These are phyloP conservation scores for Periconia macrospinosa DNA, from an alignment of 2,329 filamentous ascomycete genomes.

Conservation along the genomic window DNA sequence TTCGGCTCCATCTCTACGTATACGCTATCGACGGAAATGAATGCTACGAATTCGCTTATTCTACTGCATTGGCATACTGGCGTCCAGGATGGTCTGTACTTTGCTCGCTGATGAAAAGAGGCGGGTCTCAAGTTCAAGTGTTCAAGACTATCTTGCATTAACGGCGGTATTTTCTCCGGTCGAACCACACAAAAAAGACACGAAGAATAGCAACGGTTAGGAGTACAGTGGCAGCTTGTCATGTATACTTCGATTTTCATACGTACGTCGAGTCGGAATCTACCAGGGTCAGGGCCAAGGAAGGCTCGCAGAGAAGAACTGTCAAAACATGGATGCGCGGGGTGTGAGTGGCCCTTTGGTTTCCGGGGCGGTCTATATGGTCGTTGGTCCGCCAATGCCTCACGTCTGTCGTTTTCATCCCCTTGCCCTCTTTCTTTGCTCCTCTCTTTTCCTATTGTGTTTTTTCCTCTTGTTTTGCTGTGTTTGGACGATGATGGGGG, in stretches of 20 bases:
- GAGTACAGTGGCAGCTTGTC: constrained; percentile 3
- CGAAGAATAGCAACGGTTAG: constrained; percentile 3
- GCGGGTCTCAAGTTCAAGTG: constrained; percentile 1
- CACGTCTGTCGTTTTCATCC: constrained; percentile 6
- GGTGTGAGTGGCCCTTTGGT: neutral
- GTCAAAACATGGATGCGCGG: constrained; percentile 1
- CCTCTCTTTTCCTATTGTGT: neutral
- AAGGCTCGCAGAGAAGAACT: neutral
- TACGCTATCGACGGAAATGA: constrained; percentile 17
- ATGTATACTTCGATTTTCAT: constrained; percentile 6
- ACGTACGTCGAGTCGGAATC: neutral
- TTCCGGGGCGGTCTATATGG: neutral
- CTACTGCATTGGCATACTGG: constrained; percentile 11
- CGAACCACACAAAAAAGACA: constrained; percentile 7
- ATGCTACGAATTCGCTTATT: constrained; percentile 14
- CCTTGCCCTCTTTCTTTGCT: neutral
- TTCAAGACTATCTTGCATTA: constrained; percentile 10
- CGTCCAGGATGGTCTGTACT: constrained; percentile 14
- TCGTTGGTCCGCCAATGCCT: neutral
- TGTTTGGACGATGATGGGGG: neutral
- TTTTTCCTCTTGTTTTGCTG: neutral
- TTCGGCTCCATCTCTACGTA: constrained; percentile 11
- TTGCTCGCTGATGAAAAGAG: constrained; percentile 19
- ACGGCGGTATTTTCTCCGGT: constrained; percentile 3
- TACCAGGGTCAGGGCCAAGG: neutral